Percentiles rank a stretch among this genome's conserved stretches.
These are phyloP conservation scores for Yamadazyma jaroonii DNA, from an alignment of 1,139 yeast genomes.

Conservation along the genomic window DNA sequence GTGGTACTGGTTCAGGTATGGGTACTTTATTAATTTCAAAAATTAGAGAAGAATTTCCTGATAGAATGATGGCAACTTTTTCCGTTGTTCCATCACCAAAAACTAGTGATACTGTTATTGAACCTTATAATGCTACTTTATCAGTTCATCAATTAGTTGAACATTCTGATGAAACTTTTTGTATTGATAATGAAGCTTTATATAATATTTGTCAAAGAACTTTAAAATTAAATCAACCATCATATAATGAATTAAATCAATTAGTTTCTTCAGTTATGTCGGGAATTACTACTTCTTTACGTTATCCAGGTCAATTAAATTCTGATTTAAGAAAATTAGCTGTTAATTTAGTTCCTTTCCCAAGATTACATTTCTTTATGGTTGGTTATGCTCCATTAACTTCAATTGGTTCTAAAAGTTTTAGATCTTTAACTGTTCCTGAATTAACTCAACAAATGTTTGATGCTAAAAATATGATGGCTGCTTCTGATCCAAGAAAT, in stretches of 20 bases:
- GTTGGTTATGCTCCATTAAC: slow-evolving; percentile 93
- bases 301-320: slow-evolving; percentile 93
- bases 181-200: slow-evolving; percentile 91
- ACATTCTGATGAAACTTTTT: slow-evolving; percentile 87
- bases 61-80: slow-evolving; percentile 94
- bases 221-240: slow-evolving; percentile 75
- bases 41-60: slow-evolving; percentile 86
- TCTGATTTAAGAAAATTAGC: slow-evolving; percentile 90
- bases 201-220: slow-evolving; percentile 87
- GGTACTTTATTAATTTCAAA: slow-evolving; percentile 80
- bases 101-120: slow-evolving; percentile 89
- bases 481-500: slow-evolving; percentile 86
- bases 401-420: slow-evolving; percentile 73
- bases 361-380: slow-evolving; percentile 91
- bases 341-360: slow-evolving; percentile 91
- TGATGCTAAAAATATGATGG: slow-evolving; percentile 92
- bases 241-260: slow-evolving; percentile 72
- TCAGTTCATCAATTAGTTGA: slow-evolving; percentile 92
- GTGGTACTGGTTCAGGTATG: slow-evolving; percentile 97
- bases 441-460: slow-evolving; percentile 93
- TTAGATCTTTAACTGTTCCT: slow-evolving; percentile 82
- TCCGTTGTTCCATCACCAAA: slow-evolving; percentile 91
- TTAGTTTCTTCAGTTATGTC: slow-evolving; percentile 90
- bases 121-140: slow-evolving; percentile 89
- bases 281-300: slow-evolving; percentile 84